Base-by-base conservation (phyloP, 768 basidiomycete species). In the Trametes cubensis region DNA sequence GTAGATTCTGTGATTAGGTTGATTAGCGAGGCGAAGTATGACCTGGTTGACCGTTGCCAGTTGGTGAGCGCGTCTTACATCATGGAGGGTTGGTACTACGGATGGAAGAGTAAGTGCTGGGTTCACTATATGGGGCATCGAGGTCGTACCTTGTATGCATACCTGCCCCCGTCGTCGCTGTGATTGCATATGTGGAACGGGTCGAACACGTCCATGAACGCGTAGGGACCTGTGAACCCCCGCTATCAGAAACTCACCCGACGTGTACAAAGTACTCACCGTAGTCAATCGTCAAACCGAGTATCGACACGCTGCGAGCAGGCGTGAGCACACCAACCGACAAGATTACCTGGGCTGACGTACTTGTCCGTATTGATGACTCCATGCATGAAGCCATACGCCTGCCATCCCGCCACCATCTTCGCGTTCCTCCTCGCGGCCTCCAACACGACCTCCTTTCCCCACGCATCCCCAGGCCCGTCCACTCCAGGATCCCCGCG, bases 281-380 rank as follows among this genome's bases (percentile, higher is more conserved):
- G 60, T 89, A 92, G 70, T 92, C 90, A 59, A 90, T 90, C 0
- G 90, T 91, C 62, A 91, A 71, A 2, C 90, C 90, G 30, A 90
- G 74, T 18, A 92, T 78, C 3, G 89, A 91, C 21, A 91, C 84
- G 57, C 89, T 91, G 34, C 11, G 64, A 46, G 39, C 28, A 40
- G 25, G 34, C 7, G 39, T 55, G 17, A 56, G 40, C 28, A 45
- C 14, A 58, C 72, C 34, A 71, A 45, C 52, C 39, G 25, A 6
- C 0, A 26, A 49, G 15, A 23, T 18, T 26, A 15, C 30, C 42
- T 30, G 58, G 26, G 25, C 2, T n/a, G 25, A 70, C 82, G 60
- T 66, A 90, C 90, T 96, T 97, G 78, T 98, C 96, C 2, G 95
- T 96, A 71, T 98, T 98, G 68, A 99, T 94, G 40, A 99, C 96